Evolutionary conservation across 208 protist genomes (phyloP).

Genomic region (Baffinella frigidus): DNA sequence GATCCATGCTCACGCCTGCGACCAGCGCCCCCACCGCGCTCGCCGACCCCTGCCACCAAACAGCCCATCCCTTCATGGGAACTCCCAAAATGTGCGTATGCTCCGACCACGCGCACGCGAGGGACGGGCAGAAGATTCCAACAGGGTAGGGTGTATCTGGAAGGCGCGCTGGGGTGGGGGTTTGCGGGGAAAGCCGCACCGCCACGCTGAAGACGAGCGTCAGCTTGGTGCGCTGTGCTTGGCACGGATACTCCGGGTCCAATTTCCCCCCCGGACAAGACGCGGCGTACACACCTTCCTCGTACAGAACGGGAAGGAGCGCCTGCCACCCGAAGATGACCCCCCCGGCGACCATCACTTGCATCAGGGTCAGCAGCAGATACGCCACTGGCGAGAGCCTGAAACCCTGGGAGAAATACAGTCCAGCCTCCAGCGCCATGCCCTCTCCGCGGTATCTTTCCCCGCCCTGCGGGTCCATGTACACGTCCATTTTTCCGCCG

Average conservation of each 20-base stretch:
- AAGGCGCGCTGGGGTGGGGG: not conserved
- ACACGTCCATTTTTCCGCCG: too few relatives aligned
- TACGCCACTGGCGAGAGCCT: not conserved
- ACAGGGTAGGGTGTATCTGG: not conserved
- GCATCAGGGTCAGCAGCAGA: not conserved
- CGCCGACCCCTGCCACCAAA: constrained; percentile 29
- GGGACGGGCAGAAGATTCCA: too few relatives aligned
- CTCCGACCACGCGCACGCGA: too few relatives aligned
- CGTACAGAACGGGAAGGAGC: constrained; percentile 47
- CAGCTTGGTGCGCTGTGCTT: constrained; percentile 4
- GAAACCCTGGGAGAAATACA: constrained; percentile 24
- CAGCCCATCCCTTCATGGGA: too few relatives aligned
- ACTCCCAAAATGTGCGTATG: too few relatives aligned
- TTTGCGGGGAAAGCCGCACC: not conserved
- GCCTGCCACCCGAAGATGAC: constrained; percentile 63
- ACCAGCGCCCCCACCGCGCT: constrained; percentile 43
- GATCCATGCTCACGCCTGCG: constrained; percentile 29
- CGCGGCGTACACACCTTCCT: constrained; percentile 13
- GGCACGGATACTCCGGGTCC: constrained; percentile 36
- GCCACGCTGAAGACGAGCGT: constrained; percentile 48
- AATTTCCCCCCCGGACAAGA: constrained; percentile 12
- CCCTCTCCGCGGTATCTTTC: too few relatives aligned
- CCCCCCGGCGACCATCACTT: not conserved
- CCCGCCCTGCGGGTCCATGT: too few relatives aligned
- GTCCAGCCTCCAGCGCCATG: not conserved